A percentile compares a stretch with the other conserved stretches of the same genome.
Conservation (phyloP, 192 early-diverging fungal species). For the Coemansia asiatica region DNA sequence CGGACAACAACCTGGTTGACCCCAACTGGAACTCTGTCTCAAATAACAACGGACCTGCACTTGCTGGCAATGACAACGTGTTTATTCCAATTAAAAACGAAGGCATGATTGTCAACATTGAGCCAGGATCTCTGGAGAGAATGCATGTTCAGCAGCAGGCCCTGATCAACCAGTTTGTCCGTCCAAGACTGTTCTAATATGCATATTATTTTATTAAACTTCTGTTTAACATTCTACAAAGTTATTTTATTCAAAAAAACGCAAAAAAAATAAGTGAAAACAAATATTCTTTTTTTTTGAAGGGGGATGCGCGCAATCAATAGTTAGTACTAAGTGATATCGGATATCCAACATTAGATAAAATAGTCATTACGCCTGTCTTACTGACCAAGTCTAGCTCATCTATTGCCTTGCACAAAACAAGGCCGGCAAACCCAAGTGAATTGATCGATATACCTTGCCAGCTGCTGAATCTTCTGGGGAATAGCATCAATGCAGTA, state of each 20-base stretch:
- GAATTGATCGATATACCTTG: conserved; percentile 60
- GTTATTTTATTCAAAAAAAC: conserved; percentile 6
- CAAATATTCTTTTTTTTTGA: background rate
- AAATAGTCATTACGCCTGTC: conserved; percentile 43
- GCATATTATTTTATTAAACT: background rate
- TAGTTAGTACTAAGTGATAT: too few species aligned
- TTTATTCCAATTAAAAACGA: conserved; percentile 50
- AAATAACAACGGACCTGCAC: conserved; percentile 41
- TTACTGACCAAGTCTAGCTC: conserved; percentile 48
- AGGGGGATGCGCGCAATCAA: too few species aligned
- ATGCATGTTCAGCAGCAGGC: conserved; percentile 44
- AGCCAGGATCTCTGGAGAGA: conserved; percentile 24
- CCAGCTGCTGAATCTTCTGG: conserved; percentile 45
- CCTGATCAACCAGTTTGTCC: conserved; percentile 37
- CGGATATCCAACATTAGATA: conserved; percentile 48
- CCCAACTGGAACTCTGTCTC: conserved; percentile 48
- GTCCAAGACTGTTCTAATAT: conserved; percentile 26
- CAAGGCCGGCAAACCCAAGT: conserved; percentile 65
- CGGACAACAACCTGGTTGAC: conserved; percentile 46
- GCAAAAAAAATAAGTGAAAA: background rate
- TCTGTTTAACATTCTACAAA: background rate
- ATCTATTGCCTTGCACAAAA: conserved; percentile 58
- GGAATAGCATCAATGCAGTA: conserved; percentile 59
- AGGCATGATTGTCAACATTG: conserved; percentile 54
- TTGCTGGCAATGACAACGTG: conserved; percentile 47